Evolutionary conservation across 495 filamentous ascomycete genomes (phyloP).

Genomic region (Sporormia fimetaria): DNA sequence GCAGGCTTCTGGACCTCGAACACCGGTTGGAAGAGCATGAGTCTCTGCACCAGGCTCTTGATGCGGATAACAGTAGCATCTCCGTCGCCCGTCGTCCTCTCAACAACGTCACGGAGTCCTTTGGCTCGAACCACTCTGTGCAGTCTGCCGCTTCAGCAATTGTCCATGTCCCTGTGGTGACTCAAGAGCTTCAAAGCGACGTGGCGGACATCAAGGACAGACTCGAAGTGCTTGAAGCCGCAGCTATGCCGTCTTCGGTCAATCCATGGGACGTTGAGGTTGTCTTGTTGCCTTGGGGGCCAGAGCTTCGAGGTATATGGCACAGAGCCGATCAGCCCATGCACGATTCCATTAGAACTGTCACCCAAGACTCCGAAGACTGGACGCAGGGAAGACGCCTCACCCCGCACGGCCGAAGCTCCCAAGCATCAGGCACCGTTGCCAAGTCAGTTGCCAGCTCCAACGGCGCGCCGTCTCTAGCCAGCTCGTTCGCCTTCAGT

Average conservation of each 20-base stretch:
- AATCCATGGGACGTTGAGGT: slow-evolving; percentile 61
- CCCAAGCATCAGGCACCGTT: background rate
- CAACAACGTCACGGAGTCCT: slow-evolving; percentile 20
- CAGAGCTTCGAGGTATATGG: slow-evolving; percentile 50
- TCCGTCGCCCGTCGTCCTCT: slow-evolving; percentile 1
- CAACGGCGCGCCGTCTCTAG: background rate
- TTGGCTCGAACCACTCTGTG: slow-evolving; percentile 27
- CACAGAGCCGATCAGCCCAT: slow-evolving; percentile 39
- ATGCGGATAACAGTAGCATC: slow-evolving; percentile 30
- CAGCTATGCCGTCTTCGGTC: slow-evolving; percentile 41
- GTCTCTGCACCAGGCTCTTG: slow-evolving; percentile 35
- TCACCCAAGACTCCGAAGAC: slow-evolving; percentile 38
- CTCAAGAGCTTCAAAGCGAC: slow-evolving; percentile 27
- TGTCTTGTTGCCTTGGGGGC: slow-evolving; percentile 53
- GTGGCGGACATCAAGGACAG: slow-evolving; percentile 46
- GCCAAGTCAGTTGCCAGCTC: background rate
- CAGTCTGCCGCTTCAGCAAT: slow-evolving; percentile 30
- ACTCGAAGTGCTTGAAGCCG: slow-evolving; percentile 43
- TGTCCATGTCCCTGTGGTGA: slow-evolving; percentile 28
- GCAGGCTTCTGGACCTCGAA: slow-evolving; percentile 50
- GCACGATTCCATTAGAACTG: slow-evolving; percentile 30
- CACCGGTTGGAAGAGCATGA: slow-evolving; percentile 50
- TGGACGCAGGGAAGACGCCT: slow-evolving; percentile 46
- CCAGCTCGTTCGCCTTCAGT: slow-evolving; percentile 4
- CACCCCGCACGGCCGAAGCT: background rate